Evolutionary conservation across 108 stramenopile species (phyloP).

Genomic region (Epithemia pelagica): DNA sequence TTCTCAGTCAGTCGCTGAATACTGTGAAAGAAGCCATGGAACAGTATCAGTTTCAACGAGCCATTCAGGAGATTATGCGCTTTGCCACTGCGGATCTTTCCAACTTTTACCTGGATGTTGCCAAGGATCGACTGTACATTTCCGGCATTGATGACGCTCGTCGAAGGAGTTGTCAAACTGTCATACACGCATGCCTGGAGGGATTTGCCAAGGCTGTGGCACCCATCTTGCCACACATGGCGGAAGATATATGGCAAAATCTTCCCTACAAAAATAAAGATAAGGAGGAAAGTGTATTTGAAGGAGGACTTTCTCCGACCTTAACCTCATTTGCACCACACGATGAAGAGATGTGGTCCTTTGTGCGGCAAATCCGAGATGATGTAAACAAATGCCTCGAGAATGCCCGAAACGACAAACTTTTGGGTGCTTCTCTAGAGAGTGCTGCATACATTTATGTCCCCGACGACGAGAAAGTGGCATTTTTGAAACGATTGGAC

Average conservation of each 20-base stretch:
- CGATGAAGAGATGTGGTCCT: constrained; percentile 61
- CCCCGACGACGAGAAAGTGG: constrained; percentile 35
- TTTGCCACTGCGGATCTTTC: constrained; percentile 91
- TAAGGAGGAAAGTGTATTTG: constrained; percentile 56
- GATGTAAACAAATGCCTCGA: constrained; percentile 87
- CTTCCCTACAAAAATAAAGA: constrained; percentile 60
- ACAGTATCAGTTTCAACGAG: constrained; percentile 80
- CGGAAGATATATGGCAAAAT: constrained; percentile 96
- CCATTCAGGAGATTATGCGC: constrained; percentile 74
- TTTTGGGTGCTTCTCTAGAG: constrained; percentile 85
- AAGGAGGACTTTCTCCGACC: constrained; percentile 56
- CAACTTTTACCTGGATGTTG: constrained; percentile 95
- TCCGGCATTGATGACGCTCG: constrained; percentile 76
- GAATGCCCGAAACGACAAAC: constrained; percentile 71
- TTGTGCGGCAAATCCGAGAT: constrained; percentile 67
- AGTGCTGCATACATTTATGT: constrained; percentile 72
- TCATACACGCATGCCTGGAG: constrained; percentile 75
- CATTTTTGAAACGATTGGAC: constrained; percentile 47
- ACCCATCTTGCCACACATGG: constrained; percentile 94
- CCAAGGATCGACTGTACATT: constrained; percentile 96
- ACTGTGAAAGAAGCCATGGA: constrained; percentile 87
- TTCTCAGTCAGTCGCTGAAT: constrained; percentile 59
- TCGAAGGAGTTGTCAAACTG: constrained; percentile 89
- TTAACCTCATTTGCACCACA: constrained; percentile 41
- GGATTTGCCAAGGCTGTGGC: constrained; percentile 82